Conservation (phyloP, 1,139 yeast genomes). For the Yamadazyma diddensiae region DNA sequence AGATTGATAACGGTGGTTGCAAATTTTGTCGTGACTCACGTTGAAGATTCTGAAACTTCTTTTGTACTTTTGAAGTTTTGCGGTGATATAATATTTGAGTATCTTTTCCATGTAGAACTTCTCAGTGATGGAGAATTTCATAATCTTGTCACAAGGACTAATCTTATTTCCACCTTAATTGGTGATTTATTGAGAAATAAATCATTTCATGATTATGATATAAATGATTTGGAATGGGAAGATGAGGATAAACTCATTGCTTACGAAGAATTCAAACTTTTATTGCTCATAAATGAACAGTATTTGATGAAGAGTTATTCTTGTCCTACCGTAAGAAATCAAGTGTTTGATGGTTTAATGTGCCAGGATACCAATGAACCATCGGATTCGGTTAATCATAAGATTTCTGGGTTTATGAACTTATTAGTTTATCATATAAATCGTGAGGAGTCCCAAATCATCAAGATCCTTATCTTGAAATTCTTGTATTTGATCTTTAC, state of each 20-base stretch:
- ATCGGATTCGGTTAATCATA: slow-evolving; percentile 18
- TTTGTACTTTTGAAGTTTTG: slow-evolving; percentile 37
- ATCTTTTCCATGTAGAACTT: slow-evolving; percentile 36
- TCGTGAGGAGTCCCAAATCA: slow-evolving; percentile 68
- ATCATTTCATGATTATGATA: slow-evolving; percentile 39
- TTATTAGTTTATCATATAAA: slow-evolving; percentile 58
- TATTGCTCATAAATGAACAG: slow-evolving; percentile 79
- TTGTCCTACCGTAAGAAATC: slow-evolving; percentile 33
- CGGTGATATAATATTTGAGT: slow-evolving; percentile 44
- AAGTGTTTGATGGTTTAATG: slow-evolving; percentile 47
- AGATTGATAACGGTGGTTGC: slow-evolving; percentile 47
- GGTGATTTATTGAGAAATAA: slow-evolving; percentile 52
- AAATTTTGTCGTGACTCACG: slow-evolving; percentile 30
- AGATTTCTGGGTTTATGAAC: slow-evolving; percentile 39
- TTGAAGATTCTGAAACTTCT: slow-evolving; percentile 22
- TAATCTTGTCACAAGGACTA: slow-evolving; percentile 24
- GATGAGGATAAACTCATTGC: slow-evolving; percentile 64
- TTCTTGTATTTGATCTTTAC: slow-evolving; percentile 74
- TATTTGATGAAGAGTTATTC: slow-evolving; percentile 63
- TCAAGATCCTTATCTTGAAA: slow-evolving; percentile 78
- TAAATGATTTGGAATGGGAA: slow-evolving; percentile 38
- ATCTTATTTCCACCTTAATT: slow-evolving; percentile 39
- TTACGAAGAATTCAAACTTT: slow-evolving; percentile 68
- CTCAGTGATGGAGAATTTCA: slow-evolving; percentile 34
- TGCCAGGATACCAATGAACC: slow-evolving; percentile 14